Evolutionary conservation across 495 filamentous ascomycete species (phyloP), one percentile per base, ranked within the genome.

Genomic region (Letharia lupina): DNA sequence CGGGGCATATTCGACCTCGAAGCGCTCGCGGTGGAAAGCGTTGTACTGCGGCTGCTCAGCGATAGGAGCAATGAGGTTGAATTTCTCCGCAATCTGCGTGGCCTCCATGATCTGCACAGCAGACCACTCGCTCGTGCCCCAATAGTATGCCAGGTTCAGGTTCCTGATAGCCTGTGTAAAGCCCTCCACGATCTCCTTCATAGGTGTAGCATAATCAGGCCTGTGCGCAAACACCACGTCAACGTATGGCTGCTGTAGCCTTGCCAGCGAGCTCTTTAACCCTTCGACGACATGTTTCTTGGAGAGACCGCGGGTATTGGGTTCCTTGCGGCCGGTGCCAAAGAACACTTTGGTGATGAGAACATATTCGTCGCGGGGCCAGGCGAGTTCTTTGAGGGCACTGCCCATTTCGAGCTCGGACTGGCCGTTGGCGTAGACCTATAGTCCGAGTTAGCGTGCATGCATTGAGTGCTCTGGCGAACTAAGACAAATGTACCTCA

Each of bases 41-140:
- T 91, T 93, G 76, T 95, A 95, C 69, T 87, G 81, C 39, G 91
- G 91, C 79, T 96, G 91, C 75, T 96, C 91, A 75, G 90, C 87
- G 35, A 89, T 73, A 11, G 91, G 91, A 4, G 87, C 90, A 65
- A 96, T 85, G n/a, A 96, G 80, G 31, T 86, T 83, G 47, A 94
- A 79, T 66, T 78, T 81, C 67, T 91, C 87, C 18, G 91, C 91
- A 47, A 89, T 76, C 52, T 85, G 80, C 79, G 86, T 91, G 10
- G 91, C 91, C 65, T 87, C 81, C 11, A 84, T 81, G 71, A 96
- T 93, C 78, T 96, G 89, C 61, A 84, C 85, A 11, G 91, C 90
- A 65, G 80, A 81, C 91, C 91, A 95, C 79, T 93, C 90, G 0
- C 87, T 90, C 1, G 91, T 95, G 42, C 91, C 91, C 91, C 91